Evolutionary conservation across 2,329 filamentous ascomycete genomes (phyloP), one percentile per base, ranked within the genome.

Genomic region (Aureobasidium melanogenum): DNA sequence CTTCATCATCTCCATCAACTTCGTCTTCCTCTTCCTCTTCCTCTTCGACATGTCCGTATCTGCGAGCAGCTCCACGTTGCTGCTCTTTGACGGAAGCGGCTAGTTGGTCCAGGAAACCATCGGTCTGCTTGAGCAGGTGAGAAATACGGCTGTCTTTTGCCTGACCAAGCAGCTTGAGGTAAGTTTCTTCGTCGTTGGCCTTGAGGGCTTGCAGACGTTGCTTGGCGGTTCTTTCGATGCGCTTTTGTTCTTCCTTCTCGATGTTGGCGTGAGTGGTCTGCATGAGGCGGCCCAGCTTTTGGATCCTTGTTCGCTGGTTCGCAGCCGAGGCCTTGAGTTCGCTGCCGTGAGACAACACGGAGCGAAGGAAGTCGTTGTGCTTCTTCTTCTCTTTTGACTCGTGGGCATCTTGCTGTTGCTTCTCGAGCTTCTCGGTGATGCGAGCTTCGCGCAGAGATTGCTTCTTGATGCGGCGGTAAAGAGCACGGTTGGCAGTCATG

Each of bases 121-220:
- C 93, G 56, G 94, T 99, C 77, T 99, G 94, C 72, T 90, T 91
- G 68, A 99, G 87, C 70, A 99, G 79, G 74, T 99, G 94, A 9
- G 94, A 96, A 66, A 99, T 99, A 86, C 94, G 93, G 41, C 93
- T 97, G 79, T 99, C 94, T 80, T 99, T 99, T 70, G 94, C 94
- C 76, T 99, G 93, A 71, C 96, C 94, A 69, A 99, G 87, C 71
- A 99, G 82, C 76, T 97, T 97, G 76, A 99, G 84, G 74, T 99
- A 99, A 0, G 94, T 96, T 77, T 97, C 94, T 79, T 99, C 94
- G 74, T 99, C 94, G 85, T 99, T 96, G 69, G 94, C 93, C 79
- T 97, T 97, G 73, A 99, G 83, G 64, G 94, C 94, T 76, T 97
- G 93, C 66, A 99, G 86, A 97, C 94, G 94, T 76, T 99, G 94